Conservation (phyloP, 805 yeast species). For the Candida silvatica region DNA sequence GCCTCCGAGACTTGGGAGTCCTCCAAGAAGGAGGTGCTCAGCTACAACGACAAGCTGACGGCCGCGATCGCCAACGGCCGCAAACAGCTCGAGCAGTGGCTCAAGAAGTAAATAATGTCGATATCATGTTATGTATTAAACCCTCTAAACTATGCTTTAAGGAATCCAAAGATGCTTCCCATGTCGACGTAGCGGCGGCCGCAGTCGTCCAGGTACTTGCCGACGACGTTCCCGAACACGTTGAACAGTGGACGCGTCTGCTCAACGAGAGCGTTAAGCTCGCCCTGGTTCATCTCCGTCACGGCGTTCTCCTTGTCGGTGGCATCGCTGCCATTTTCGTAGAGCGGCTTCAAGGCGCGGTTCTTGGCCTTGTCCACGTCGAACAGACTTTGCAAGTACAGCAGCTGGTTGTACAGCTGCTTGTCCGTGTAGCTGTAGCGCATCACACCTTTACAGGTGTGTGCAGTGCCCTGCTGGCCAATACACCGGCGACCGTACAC, state of each 20-base stretch:
- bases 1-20: constrained; percentile 1
- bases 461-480: constrained; percentile 51
- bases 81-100: constrained; percentile 3
- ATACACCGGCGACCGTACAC: constrained; percentile 87
- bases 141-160: constrained; percentile 7
- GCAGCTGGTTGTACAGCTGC: constrained; percentile 76
- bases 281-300: constrained; percentile 32
- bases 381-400: constrained; percentile 71
- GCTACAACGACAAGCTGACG: too few relatives aligned
- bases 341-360: constrained; percentile 45
- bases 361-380: constrained; percentile 72
- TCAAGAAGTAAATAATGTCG: background rate
- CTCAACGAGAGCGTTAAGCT: constrained; percentile 66
- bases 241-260: constrained; percentile 63
- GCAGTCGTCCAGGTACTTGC: constrained; percentile 67
- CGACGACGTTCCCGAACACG: constrained; percentile 47
- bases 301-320: constrained; percentile 16
- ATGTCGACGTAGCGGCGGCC: constrained; percentile 88
- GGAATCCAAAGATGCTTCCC: constrained; percentile 55
- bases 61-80: too few relatives aligned
- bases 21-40: too few relatives aligned
- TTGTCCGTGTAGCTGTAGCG: constrained; percentile 68
- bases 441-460: constrained; percentile 76
- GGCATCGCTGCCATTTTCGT: constrained; percentile 12
- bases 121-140: background rate